Evolutionary conservation across 306 rosid species (phyloP), one percentile per base, ranked within the genome.

Genomic region (Quercus berberidifolia): DNA sequence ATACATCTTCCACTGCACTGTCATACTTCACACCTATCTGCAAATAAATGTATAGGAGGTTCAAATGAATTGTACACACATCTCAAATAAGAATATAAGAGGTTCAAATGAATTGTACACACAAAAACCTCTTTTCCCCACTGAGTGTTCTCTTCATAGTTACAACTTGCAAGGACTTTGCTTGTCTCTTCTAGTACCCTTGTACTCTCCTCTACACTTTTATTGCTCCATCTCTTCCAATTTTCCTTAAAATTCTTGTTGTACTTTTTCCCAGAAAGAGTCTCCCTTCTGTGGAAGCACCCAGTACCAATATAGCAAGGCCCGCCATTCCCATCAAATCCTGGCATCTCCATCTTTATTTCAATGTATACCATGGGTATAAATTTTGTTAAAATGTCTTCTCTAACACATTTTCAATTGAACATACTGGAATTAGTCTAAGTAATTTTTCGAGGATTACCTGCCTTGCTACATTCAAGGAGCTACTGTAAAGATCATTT

Each of bases 1-100:
- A 5, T 2, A 63, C 23, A 54, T 79, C 78, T 31, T 79, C 83
- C 46, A 73, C 78, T 13, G 26, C 4, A 63, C 78, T 62, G 8
- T 67, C 83, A 73, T 79, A 79, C 74, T 60, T 73, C 83, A 79
- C 13, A 1, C 78, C 78, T 73, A 51, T 18, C 81, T 78, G 81
- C 58, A 41, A 64, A 64, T 28, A 8, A 30, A 3, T 19, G 43
- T 7, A 38, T 38, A 38, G 43, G 43, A 38, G 43, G 43, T 6
- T 38, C 43, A 38, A 38, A 38, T 38, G 10, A 38, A 38, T 38
- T 38, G 43, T 38, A 38, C 43, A 7, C 0, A 38, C 43, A 38
- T 38, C 43, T 15, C 3, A 46, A 38, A 63, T 12, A 64, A 5
- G 12, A 12, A 30, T 30, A 17, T 28, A 46, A 12, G 54, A 46